Percentiles rank a stretch among this genome's conserved stretches.
phyloP scores from a whole-genome alignment of 768 basidiomycete species.

The Xerocomellus amylosporus region DNA sequence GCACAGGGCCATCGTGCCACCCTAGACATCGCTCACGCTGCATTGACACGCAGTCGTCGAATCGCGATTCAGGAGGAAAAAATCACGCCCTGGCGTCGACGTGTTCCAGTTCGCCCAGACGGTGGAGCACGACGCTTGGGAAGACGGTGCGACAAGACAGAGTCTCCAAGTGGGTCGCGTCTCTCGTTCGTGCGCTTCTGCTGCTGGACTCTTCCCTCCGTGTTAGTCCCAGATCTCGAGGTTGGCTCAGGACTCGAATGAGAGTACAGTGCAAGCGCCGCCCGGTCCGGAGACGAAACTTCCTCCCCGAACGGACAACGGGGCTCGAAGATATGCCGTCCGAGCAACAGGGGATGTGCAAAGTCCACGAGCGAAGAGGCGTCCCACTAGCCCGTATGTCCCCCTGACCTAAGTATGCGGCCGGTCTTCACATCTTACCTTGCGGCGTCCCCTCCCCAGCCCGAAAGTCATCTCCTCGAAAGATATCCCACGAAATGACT shows the following conservation, averaged over 20 bases:
- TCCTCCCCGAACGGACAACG: constrained; percentile 35
- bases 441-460: constrained; percentile 32
- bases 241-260: constrained; percentile 42
- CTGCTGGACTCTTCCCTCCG: not conserved
- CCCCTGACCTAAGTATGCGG: not conserved
- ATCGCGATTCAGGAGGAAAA: constrained; percentile 58
- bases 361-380: constrained; percentile 17
- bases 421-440: not conserved
- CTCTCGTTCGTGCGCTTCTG: not conserved
- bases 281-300: constrained; percentile 13
- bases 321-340: constrained; percentile 52
- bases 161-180: constrained; percentile 55
- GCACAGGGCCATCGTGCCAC: constrained; percentile 1
- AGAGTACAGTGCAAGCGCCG: constrained; percentile 12
- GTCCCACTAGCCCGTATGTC: constrained; percentile 45
- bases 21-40: constrained; percentile 12
- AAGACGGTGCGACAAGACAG: constrained; percentile 53
- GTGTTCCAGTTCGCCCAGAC: constrained; percentile 83
- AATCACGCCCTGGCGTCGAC: constrained; percentile 49
- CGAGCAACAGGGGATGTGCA: constrained; percentile 19
- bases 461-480: constrained; percentile 56
- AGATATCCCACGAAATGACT: constrained; percentile 44
- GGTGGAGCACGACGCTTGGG: constrained; percentile 67
- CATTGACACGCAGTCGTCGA: constrained; percentile 51
- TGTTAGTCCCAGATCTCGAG: constrained; percentile 58